These are phyloP conservation scores for Gaertneriomyces semiglobifer DNA, from an alignment of 192 early-diverging fungal genomes.

Conservation along the genomic window DNA sequence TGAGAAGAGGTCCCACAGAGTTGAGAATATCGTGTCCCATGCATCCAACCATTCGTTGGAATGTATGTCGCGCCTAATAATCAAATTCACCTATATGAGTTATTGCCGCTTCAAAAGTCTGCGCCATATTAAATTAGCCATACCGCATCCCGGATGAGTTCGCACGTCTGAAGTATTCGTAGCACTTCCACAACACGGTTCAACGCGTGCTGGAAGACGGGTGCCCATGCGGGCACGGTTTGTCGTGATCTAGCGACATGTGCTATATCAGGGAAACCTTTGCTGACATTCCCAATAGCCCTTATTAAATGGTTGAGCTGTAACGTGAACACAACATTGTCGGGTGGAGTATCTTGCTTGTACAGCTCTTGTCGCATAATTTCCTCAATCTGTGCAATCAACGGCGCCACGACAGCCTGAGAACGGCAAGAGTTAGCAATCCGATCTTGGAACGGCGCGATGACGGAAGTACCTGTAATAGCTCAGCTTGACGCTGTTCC, in stretches of 20 bases:
- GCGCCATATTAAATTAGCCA: conserved; percentile 9
- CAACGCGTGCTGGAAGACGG: conserved; percentile 76
- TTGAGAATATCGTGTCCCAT: conserved; percentile 79
- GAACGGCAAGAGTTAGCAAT: not conserved
- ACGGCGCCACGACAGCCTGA: conserved; percentile 71
- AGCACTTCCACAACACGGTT: conserved; percentile 71
- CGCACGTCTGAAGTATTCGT: conserved; percentile 41
- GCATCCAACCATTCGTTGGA: conserved; percentile 82
- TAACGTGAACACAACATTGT: conserved; percentile 66
- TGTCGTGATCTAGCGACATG: conserved; percentile 12
- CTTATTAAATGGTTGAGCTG: conserved; percentile 80
- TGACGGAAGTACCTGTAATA: conserved; percentile 36
- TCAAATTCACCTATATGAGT: conserved; percentile 6
- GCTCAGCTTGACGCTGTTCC: conserved; percentile 67
- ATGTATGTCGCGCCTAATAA: conserved; percentile 49
- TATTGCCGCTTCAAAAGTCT: not conserved
- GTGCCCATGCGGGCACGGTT: conserved; percentile 52
- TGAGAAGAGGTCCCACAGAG: conserved; percentile 74
- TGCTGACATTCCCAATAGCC: conserved; percentile 79
- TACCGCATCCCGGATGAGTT: conserved; percentile 45
- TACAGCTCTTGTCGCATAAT: conserved; percentile 63
- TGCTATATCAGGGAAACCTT: conserved; percentile 68
- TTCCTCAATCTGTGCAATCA: conserved; percentile 73
- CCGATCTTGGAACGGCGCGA: not conserved
- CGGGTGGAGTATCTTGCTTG: conserved; percentile 54